Evolutionary conservation across 2,329 filamentous ascomycete species (phyloP).

Genomic region (Verticillium tricorpus): DNA sequence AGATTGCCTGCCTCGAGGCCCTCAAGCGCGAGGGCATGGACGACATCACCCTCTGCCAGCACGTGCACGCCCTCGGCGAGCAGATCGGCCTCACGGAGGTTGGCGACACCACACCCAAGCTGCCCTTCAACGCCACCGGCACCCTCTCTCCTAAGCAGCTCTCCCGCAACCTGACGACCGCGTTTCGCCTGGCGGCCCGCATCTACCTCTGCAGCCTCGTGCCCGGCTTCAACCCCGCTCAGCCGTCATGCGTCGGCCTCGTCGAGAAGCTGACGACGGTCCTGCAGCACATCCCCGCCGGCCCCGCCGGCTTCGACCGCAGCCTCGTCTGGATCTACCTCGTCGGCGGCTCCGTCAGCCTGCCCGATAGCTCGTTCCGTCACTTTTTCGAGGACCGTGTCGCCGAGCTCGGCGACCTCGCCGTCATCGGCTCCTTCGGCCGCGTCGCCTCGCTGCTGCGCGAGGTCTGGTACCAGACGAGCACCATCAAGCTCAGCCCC

Average conservation of each 20-base stretch:
- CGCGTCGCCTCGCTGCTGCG: conserved; percentile 72
- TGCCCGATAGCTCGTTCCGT: conserved; percentile 70
- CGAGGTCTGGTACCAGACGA: conserved; percentile 82
- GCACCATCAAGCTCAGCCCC: conserved; percentile 37
- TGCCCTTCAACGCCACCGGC: conserved; percentile 63
- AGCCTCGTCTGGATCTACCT: conserved; percentile 92
- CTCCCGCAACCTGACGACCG: conserved; percentile 79
- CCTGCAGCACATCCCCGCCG: conserved; percentile 78
- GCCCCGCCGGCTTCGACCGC: conserved; percentile 79
- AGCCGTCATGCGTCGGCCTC: conserved; percentile 69
- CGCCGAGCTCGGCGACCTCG: conserved; percentile 68
- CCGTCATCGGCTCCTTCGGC: conserved; percentile 79
- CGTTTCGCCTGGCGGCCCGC: conserved; percentile 87
- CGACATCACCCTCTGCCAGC: conserved; percentile 79
- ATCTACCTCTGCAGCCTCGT: conserved; percentile 97
- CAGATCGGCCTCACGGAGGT: conserved; percentile 81
- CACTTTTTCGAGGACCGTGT: conserved; percentile 72
- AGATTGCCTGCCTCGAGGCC: conserved; percentile 92
- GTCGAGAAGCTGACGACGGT: conserved; percentile 73
- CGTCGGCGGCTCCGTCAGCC: conserved; percentile 75
- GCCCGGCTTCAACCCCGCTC: conserved; percentile 75
- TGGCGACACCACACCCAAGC: conserved; percentile 52
- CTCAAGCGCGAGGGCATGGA: conserved; percentile 81
- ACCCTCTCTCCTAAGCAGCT: conserved; percentile 78
- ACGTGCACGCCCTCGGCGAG: conserved; percentile 81